Evolutionary conservation across 768 basidiomycete genomes (phyloP).

Genomic region (Podaxis sp.): DNA sequence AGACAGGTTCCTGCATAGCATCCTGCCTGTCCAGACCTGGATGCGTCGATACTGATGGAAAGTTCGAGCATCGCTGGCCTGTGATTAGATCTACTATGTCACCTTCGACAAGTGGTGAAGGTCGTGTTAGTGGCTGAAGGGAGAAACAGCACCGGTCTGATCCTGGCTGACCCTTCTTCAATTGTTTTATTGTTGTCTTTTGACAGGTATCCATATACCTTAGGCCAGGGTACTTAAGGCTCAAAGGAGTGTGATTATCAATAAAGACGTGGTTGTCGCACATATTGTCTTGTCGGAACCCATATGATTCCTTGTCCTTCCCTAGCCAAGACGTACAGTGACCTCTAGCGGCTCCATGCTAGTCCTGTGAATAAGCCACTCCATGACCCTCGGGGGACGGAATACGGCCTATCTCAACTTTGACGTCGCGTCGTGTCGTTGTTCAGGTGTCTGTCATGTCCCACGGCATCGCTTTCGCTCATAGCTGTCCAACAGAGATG

Average conservation of each 20-base stretch:
- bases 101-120: neutral
- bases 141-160: neutral
- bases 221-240: neutral
- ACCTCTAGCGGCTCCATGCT: neutral
- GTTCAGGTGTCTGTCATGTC: neutral
- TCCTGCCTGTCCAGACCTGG: too few species aligned
- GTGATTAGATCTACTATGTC: slow-evolving; percentile 2
- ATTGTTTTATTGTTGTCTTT: neutral
- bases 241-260: neutral
- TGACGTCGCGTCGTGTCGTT: neutral
- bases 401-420: neutral
- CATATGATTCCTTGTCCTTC: neutral
- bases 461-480: neutral
- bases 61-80: too few species aligned
- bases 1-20: too few species aligned
- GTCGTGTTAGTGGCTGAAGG: neutral
- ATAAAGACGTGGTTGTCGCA: neutral
- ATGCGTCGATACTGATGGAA: too few species aligned
- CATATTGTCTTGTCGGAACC: neutral
- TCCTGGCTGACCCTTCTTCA: neutral
- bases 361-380: slow-evolving; percentile 2
- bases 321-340: neutral
- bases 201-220: neutral
- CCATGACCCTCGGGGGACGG: neutral
- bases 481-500: neutral